These are phyloP conservation scores for Calonectria montana DNA, from an alignment of 2,329 filamentous ascomycete species.

Conservation along the genomic window DNA sequence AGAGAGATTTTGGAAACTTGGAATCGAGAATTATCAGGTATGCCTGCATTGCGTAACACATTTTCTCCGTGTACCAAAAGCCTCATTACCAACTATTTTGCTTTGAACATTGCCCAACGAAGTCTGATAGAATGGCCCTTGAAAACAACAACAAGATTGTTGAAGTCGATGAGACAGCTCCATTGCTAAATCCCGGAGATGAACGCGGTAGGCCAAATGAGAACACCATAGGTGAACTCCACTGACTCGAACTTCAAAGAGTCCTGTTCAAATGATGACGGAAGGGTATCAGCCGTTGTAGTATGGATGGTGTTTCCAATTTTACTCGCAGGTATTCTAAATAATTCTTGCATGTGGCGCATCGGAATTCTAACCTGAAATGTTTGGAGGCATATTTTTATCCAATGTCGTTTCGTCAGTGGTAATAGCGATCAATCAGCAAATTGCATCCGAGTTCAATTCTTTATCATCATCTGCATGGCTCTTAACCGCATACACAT, in stretches of 20 bases:
- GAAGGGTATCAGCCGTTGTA: not conserved
- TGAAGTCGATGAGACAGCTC: not conserved
- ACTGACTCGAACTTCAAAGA: not conserved
- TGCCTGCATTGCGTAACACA: no score
- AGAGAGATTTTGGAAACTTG: not conserved
- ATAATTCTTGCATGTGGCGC: no score
- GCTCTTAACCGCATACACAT: slow-evolving; percentile 14
- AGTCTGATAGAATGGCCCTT: not conserved
- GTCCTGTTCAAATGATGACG: not conserved
- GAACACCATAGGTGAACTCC: not conserved
- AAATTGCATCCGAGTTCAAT: slow-evolving; percentile 25
- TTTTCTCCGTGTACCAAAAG: not conserved
- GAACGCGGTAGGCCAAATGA: not conserved
- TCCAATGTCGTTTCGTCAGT: slow-evolving; percentile 26
- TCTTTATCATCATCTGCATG: slow-evolving; percentile 10
- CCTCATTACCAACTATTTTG: not conserved
- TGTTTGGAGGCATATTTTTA: slow-evolving; percentile 15
- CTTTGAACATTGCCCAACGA: not conserved
- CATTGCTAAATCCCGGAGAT: not conserved
- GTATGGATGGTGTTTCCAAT: slow-evolving; percentile 12
- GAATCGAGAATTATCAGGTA: not conserved
- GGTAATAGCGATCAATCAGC: slow-evolving; percentile 24
- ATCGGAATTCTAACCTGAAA: not conserved
- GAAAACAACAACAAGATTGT: no score
- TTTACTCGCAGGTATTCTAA: not conserved